Percentiles rank a stretch among this genome's conserved stretches.
These are phyloP conservation scores for Ormosia semicastrata DNA, from an alignment of 306 rosid species.

Conservation along the genomic window DNA sequence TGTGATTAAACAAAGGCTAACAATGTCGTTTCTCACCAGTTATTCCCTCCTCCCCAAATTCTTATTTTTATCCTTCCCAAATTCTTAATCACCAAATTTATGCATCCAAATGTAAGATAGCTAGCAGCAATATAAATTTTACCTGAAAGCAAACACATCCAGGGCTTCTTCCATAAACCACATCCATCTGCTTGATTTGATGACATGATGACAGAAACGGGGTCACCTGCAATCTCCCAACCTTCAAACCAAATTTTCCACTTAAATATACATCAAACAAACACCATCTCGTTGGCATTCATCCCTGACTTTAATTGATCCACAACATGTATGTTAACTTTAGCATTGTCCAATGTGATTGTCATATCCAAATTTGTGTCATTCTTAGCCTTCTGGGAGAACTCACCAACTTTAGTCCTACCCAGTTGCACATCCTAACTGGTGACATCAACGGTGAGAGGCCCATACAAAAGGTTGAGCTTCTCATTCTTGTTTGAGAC, in stretches of 20 bases:
- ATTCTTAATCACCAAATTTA: neutral
- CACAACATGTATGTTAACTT: neutral
- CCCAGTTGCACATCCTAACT: neutral
- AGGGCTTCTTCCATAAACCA: slow-evolving; percentile 10
- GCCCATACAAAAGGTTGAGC: slow-evolving; percentile 13
- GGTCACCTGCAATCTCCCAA: neutral
- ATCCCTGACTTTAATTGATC: neutral
- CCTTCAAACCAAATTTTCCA: slow-evolving; percentile 21
- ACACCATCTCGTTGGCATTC: neutral
- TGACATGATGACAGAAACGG: slow-evolving; percentile 4
- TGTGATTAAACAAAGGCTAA: too few species aligned
- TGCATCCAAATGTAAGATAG: neutral
- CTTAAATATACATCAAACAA: slow-evolving; percentile 14
- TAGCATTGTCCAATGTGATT: neutral
- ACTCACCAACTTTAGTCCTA: neutral
- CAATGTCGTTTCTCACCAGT: too few species aligned
- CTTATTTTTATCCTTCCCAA: too few species aligned
- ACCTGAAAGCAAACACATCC: slow-evolving; percentile 4
- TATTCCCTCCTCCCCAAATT: too few species aligned
- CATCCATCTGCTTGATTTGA: slow-evolving; percentile 7
- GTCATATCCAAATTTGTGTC: neutral
- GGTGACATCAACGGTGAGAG: neutral
- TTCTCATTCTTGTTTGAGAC: slow-evolving; percentile 37
- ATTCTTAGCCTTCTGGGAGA: slow-evolving; percentile 20
- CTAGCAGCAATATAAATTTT: neutral